phyloP scores from a whole-genome alignment of 305 asterid genomes.

The Solanum hybrid region DNA sequence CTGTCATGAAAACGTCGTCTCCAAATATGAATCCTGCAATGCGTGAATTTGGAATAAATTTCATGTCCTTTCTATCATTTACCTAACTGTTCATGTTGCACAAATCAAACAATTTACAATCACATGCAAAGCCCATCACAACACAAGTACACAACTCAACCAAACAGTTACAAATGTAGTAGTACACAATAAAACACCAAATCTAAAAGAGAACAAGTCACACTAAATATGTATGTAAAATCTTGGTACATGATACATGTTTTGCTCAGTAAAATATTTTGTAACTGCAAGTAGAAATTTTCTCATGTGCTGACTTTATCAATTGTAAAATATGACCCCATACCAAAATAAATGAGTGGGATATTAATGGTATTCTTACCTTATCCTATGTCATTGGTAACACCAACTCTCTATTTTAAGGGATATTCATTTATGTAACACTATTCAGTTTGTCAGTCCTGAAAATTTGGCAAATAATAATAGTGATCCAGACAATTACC shows the following conservation, averaged over 20 bases:
- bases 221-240: neutral
- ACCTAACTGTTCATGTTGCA: neutral
- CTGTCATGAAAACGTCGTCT: accelerated
- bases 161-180: neutral
- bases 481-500: neutral
- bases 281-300: neutral
- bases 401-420: conserved; percentile 6
- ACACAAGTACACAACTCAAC: neutral
- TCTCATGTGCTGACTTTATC: neutral
- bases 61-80: neutral
- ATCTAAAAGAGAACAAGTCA: neutral
- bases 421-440: neutral
- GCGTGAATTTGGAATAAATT: neutral
- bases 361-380: neutral
- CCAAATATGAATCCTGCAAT: neutral
- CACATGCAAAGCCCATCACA: neutral
- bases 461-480: neutral
- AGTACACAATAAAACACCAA: neutral
- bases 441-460: neutral
- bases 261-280: neutral
- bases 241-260: neutral
- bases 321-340: neutral
- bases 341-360: neutral
- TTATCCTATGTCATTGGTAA: conserved; percentile 16
- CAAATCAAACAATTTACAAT: neutral